Evolutionary conservation across 2,329 filamentous ascomycete species (phyloP), one percentile per base, ranked within the genome.

Genomic region (Diplodia intermedia): DNA sequence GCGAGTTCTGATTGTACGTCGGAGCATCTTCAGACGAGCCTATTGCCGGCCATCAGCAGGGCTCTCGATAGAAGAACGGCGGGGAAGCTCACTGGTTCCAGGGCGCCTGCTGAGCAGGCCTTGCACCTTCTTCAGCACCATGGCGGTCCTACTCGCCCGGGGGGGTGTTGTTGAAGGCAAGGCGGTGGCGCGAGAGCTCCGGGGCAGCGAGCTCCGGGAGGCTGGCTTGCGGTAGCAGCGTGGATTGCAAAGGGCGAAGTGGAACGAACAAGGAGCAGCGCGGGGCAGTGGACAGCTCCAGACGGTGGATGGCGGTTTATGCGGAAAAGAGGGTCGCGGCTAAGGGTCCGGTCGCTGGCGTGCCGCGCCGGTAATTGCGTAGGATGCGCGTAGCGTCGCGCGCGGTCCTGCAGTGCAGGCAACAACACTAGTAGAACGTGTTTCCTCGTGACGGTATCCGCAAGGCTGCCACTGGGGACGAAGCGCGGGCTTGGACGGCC

Each of bases 1-100:
- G 91, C 15, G 86, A 86, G 73, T 90, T 88, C 69, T 82, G 82
- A 31, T 75, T 71, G 1, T 77, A 67, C 20, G 73, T 70, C 15
- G 31, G 54, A 20, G 12, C 18, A 38, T 74, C 66, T 23, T 69
- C 69, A n/a, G 66, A 55, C 26, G 69, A 36, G 47, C 65, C 65
- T 67, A 18, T 23, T 3, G 12, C 5, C 26, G n/a, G 3, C 72
- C 69, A 12, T 75, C 71, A 65, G 52, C 29, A 18, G 9, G 18
- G 43, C 29, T 43, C 31, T 50, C 26, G 18, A 18, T 23, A 36
- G 49, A 7, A n/a, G 9, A 29, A 43, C n/a, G n/a, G 38, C 20
- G 12, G 31, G 52, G 47, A 67, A 71, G 72, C 40, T 50, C 12
- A 61, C 57, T 49, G 57, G 72, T 71, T 76, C 74, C 71, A 53